These are phyloP conservation scores for Ceriops zippeliana DNA, from an alignment of 345 rosid genomes.

Conservation along the genomic window DNA sequence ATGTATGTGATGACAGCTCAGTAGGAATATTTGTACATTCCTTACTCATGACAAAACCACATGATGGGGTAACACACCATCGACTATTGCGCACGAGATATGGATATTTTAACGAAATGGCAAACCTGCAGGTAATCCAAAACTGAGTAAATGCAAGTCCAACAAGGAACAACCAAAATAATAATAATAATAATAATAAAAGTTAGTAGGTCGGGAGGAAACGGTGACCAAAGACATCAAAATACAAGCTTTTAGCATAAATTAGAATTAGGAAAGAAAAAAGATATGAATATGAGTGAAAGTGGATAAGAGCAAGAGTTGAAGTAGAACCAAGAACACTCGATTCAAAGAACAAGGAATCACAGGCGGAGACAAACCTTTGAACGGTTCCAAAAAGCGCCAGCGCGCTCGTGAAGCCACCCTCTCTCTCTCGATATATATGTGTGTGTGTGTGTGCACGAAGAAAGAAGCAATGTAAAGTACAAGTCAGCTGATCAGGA, in stretches of 20 bases:
- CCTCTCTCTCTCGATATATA: neutral
- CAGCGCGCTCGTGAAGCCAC: constrained; percentile 22
- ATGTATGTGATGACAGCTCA: constrained; percentile 45
- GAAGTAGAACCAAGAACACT: constrained; percentile 10
- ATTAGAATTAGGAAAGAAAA: neutral
- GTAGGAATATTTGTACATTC: constrained; percentile 68
- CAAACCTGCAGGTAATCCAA: neutral
- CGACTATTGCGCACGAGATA: neutral
- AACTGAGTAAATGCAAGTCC: neutral
- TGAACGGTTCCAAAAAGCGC: constrained; percentile 11
- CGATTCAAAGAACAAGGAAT: constrained; percentile 20
- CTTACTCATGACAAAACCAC: constrained; percentile 36
- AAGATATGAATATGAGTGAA: constrained; percentile 3
- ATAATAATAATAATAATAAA: too few species aligned
- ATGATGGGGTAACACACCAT: too few species aligned
- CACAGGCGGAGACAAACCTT: neutral
- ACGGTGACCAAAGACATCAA: constrained; percentile 2
- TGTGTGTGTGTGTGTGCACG: neutral
- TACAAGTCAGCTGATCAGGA: too few species aligned
- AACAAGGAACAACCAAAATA: neutral
- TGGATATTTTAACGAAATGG: too few species aligned
- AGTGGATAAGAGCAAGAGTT: neutral
- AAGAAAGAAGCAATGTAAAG: neutral
- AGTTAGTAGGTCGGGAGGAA: neutral
- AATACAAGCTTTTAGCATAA: neutral